Base-by-base conservation (phyloP, 805 yeast species). In the Cyberlindnera veronae region DNA sequence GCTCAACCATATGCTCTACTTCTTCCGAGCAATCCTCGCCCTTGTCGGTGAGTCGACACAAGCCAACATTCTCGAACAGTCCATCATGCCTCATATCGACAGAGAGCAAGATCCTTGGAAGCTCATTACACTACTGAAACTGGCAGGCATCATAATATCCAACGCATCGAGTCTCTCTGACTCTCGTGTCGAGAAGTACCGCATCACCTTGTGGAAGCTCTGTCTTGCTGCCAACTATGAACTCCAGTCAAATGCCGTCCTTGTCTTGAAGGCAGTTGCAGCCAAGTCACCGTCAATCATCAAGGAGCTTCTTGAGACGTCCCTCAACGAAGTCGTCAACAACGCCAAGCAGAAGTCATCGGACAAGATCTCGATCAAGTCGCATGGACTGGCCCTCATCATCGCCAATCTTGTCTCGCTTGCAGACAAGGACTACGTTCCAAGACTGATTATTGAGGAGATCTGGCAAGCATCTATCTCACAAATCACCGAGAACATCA, bases 361-460 rank as follows among this genome's bases (percentile, higher is more conserved):
- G 2, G 51, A 45, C 11, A 53, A 55, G 34, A 46, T 51, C 6
- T 57, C 63, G 20, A 46, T 57, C 13, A 62, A 52, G 34, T 56
- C 64, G 11, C 70, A 69, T 44, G 74, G 75, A 0, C 57, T 61
- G 44, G 62, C 72, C 0, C 50, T 66, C 29, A 49, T 67, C 10
- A 55, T 70, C 15, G 63, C 73, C 3, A 66, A 57, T 36, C 35
- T 67, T 19, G 54, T 67, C 2, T 53, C 56, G 8, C 45, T 56
- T 6, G 62, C 69, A 2, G 62, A 63, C 28, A 60, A 60, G 24
- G 69, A 68, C 36, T 71, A 68, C 48, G 73, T 74, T 6, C 63
- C 79, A 3, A 60, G 64, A 27, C 70, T 67, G 22, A 52, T 73
- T 14, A 62, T 76, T 6, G 63, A 73, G 41, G 61, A 71, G 39